Conservation (phyloP, 768 basidiomycete genomes). For the Boletus rex-veris region DNA sequence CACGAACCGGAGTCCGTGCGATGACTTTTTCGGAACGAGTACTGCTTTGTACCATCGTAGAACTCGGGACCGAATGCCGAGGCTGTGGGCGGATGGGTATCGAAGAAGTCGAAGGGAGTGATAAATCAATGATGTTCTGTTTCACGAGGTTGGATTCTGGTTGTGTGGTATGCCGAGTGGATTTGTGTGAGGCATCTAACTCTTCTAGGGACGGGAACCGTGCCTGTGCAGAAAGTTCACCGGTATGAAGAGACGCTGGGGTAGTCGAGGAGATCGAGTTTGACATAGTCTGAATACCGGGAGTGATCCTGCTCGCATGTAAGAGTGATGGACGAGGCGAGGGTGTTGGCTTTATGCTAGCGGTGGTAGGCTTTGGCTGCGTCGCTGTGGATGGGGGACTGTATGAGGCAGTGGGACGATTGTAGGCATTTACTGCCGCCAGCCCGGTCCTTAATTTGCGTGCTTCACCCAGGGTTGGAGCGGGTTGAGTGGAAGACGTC, state of each 20-base stretch:
- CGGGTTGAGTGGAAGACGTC: constrained; percentile 39
- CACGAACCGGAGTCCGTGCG: constrained; percentile 52
- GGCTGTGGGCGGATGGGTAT: constrained; percentile 20
- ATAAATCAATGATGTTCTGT: constrained; percentile 20
- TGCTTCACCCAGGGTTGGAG: constrained; percentile 74
- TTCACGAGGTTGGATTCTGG: constrained; percentile 11
- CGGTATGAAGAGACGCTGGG: constrained; percentile 33
- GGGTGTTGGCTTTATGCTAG: constrained; percentile 21
- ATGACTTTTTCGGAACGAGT: constrained; percentile 56
- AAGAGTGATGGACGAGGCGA: constrained; percentile 30
- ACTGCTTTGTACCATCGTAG: constrained; percentile 33
- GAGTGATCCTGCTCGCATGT: constrained; percentile 8
- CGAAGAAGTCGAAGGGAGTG: constrained; percentile 22
- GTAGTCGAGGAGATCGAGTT: constrained; percentile 37
- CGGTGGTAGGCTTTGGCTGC: constrained; percentile 19
- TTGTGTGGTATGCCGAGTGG: constrained; percentile 15
- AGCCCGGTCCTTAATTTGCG: constrained; percentile 68
- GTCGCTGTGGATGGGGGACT: constrained; percentile 13
- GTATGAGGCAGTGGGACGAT: constrained; percentile 13
- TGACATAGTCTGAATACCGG: constrained; percentile 23
- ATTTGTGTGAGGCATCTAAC: constrained; percentile 51
- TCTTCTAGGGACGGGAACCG: constrained; percentile 89
- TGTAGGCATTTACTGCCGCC: constrained; percentile 46
- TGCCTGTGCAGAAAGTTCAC: constrained; percentile 55
- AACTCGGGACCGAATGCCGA: constrained; percentile 14